A percentile compares a stretch with the other conserved stretches of the same genome.
Evolutionary conservation across 2,329 filamentous ascomycete species (phyloP).

Genomic region (Zymoseptoria pseudotritici): DNA sequence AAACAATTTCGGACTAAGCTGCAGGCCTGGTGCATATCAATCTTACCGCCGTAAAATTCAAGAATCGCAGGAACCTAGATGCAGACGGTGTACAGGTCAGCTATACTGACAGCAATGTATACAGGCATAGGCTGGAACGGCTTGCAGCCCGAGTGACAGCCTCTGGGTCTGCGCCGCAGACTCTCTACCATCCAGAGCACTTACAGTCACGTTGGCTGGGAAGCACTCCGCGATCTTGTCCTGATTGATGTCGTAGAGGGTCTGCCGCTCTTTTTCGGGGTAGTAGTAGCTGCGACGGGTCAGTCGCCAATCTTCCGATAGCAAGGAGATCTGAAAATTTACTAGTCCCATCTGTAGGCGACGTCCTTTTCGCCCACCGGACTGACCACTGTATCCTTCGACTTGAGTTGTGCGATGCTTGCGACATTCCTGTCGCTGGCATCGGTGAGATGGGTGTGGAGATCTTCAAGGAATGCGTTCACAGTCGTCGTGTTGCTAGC

Average conservation of each 20-base stretch:
- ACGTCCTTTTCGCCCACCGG: too few relatives aligned
- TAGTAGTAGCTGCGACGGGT: background rate
- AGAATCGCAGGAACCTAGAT: conserved; percentile 1
- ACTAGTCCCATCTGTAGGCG: too few relatives aligned
- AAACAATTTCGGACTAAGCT: too few relatives aligned
- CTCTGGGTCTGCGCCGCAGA: too few relatives aligned
- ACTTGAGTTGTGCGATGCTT: background rate
- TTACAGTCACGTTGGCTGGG: conserved; percentile 1
- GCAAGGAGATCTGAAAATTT: background rate
- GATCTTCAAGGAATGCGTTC: background rate
- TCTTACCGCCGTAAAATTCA: conserved; percentile 4
- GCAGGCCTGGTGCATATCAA: too few relatives aligned
- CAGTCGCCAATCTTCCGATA: background rate
- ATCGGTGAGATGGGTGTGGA: background rate
- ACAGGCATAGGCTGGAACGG: too few relatives aligned
- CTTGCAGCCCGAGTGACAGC: too few relatives aligned
- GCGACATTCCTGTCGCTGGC: background rate
- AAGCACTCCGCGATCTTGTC: conserved; percentile 8
- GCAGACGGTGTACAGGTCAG: too few relatives aligned
- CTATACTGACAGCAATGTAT: too few relatives aligned
- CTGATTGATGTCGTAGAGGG: too few relatives aligned
- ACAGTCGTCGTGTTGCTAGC: conserved; percentile 4
- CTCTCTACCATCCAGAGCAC: too few relatives aligned
- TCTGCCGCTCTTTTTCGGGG: too few relatives aligned
- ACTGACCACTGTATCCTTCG: background rate